phyloP scores from a whole-genome alignment of 805 yeast species.

The Torulaspora microellipsoides region DNA sequence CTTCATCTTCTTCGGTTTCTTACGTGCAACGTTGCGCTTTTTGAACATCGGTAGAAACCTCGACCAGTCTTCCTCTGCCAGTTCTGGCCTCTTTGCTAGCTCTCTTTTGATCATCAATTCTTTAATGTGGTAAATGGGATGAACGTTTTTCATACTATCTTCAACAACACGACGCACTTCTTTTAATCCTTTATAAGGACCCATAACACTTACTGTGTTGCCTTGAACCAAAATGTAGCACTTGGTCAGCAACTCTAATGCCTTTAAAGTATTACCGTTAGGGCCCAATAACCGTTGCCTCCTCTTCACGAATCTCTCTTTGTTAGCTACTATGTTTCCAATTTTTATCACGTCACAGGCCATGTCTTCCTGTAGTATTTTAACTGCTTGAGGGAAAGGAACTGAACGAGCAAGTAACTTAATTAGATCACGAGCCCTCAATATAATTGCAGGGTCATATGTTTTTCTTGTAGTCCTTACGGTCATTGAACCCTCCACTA shows the following conservation, averaged over 20 bases:
- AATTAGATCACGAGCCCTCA: constrained; percentile 92
- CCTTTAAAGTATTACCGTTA: constrained; percentile 92
- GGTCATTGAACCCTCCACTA: constrained; percentile 96
- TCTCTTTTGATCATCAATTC: constrained; percentile 97
- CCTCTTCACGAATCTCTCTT: constrained; percentile 91
- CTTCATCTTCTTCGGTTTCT: constrained; percentile 68
- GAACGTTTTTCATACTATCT: constrained; percentile 94
- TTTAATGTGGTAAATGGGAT: constrained; percentile 96
- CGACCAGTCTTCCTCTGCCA: constrained; percentile 95
- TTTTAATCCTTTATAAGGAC: constrained; percentile 88
- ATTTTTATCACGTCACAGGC: constrained; percentile 97
- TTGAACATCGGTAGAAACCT: constrained; percentile 94
- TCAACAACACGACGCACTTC: constrained; percentile 91
- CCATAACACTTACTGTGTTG: constrained; percentile 95
- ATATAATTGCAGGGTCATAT: constrained; percentile 86
- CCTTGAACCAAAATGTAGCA: constrained; percentile 97
- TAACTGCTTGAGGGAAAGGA: constrained; percentile 94
- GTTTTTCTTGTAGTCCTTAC: constrained; percentile 95
- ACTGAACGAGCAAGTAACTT: constrained; percentile 93
- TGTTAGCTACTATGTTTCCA: constrained; percentile 81
- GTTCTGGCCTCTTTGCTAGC: constrained; percentile 88
- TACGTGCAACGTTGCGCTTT: constrained; percentile 92
- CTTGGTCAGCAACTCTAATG: constrained; percentile 88
- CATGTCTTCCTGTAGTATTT: constrained; percentile 82
- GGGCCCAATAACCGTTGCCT: constrained; percentile 97